Percentiles rank a stretch among this genome's conserved stretches.
These are phyloP conservation scores for Camptophora hylomeconis DNA, from an alignment of 2,329 filamentous ascomycete species.

Conservation along the genomic window DNA sequence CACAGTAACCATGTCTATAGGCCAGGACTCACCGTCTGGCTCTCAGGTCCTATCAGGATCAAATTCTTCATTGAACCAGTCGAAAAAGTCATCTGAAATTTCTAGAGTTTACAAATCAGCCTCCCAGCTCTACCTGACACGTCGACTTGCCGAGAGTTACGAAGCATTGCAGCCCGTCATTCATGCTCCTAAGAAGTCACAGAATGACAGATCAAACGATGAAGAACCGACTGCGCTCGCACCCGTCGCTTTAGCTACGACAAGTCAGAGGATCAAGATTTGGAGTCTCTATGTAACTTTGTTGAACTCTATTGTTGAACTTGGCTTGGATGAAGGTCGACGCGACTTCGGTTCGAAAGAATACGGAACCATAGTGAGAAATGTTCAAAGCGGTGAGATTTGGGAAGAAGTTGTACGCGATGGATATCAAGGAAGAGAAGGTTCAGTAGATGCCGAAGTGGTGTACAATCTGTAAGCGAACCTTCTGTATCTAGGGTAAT, in stretches of 20 bases:
- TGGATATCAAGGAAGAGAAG: conserved; percentile 79
- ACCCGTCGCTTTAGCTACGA: conserved; percentile 66
- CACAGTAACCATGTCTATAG: conserved; percentile 17
- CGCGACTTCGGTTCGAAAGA: conserved; percentile 71
- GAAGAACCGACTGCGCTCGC: conserved; percentile 42
- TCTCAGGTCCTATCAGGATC: conserved; percentile 53
- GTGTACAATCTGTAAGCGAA: conserved; percentile 44
- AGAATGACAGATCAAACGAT: conserved; percentile 30
- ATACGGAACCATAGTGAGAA: conserved; percentile 70
- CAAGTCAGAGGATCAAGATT: conserved; percentile 78
- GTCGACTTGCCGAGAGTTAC: conserved; percentile 78
- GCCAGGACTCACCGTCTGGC: conserved; percentile 23
- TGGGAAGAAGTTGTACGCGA: conserved; percentile 86
- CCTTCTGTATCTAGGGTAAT: conserved; percentile 1
- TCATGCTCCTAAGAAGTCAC: conserved; percentile 30
- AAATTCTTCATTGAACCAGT: conserved; percentile 54
- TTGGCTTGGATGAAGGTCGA: conserved; percentile 83
- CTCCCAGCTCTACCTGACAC: conserved; percentile 86
- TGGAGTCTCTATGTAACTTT: conserved; percentile 96
- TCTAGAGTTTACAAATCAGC: conserved; percentile 91
- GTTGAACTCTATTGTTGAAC: conserved; percentile 77
- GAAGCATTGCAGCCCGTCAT: conserved; percentile 76
- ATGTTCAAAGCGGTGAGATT: conserved; percentile 77
- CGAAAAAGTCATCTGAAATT: conserved; percentile 47
- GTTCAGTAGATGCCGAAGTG: conserved; percentile 86